These are phyloP conservation scores for Ogataea paradorogensis DNA, from an alignment of 805 yeast genomes.

Conservation along the genomic window DNA sequence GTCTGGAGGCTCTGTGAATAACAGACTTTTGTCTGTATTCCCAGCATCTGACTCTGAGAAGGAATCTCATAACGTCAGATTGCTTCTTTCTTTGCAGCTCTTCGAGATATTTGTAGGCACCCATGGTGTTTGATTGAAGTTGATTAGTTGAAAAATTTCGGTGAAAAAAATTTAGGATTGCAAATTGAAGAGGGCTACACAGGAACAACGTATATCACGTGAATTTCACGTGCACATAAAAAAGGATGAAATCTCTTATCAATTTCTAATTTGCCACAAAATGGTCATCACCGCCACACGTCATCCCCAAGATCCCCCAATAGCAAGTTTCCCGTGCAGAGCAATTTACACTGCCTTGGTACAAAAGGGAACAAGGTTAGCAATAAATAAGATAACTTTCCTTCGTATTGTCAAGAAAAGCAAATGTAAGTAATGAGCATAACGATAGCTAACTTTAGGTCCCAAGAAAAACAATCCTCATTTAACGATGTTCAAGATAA, in stretches of 20 bases:
- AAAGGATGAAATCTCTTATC: background rate
- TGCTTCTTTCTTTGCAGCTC: conserved; percentile 99
- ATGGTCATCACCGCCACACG: background rate
- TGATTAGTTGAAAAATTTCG: conserved; percentile 9
- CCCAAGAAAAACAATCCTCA: conserved; percentile 14
- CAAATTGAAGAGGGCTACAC: background rate
- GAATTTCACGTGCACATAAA: background rate
- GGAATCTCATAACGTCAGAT: conserved; percentile 98
- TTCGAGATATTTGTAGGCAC: conserved; percentile 99
- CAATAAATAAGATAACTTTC: conserved; percentile 8
- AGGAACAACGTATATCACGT: background rate
- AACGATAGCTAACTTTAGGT: conserved; percentile 6
- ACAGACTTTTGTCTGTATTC: conserved; percentile 99
- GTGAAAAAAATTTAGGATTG: conserved; percentile 1
- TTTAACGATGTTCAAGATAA: conserved; percentile 16
- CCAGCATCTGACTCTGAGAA: conserved; percentile 99
- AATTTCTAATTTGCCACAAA: background rate
- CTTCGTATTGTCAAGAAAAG: background rate
- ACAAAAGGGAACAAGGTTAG: conserved; percentile 2
- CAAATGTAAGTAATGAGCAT: conserved; percentile 7
- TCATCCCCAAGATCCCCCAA: conserved; percentile 4
- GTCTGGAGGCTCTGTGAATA: conserved; percentile 98
- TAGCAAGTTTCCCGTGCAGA: conserved; percentile 9
- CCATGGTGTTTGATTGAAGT: conserved; percentile 53
- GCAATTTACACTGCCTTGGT: conserved; percentile 12